Conservation (phyloP, 176 grass and related monocot species). For the Oryza officinalis region DNA sequence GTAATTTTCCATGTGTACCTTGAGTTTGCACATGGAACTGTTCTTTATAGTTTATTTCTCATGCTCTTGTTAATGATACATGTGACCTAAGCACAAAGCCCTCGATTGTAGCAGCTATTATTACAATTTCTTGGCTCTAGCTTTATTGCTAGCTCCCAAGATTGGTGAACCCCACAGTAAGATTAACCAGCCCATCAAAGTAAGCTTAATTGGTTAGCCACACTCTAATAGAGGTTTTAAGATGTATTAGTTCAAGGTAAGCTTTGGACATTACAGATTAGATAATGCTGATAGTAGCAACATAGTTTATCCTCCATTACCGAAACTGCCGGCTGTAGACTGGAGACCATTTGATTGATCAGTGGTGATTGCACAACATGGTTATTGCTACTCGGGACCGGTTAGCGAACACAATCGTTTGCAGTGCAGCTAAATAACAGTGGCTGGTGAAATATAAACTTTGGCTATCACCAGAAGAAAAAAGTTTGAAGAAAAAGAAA, state of each 20-base stretch:
- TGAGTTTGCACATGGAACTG: background rate
- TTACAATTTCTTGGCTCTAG: constrained; percentile 36
- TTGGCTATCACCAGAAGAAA: too few species aligned
- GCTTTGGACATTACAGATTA: constrained; percentile 28
- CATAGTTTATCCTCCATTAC: constrained; percentile 22
- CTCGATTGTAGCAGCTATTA: constrained; percentile 32
- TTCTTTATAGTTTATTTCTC: background rate
- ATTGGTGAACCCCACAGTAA: constrained; percentile 36
- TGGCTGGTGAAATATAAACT: too few species aligned
- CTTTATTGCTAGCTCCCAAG: constrained; percentile 14
- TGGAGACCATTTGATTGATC: constrained; percentile 5
- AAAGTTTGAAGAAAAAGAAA: too few species aligned
- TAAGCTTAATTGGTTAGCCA: constrained; percentile 13
- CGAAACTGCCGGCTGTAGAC: constrained; percentile 40
- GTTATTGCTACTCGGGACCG: background rate
- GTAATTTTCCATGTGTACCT: background rate
- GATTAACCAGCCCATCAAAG: constrained; percentile 11
- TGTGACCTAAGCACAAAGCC: background rate
- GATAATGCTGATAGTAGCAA: constrained; percentile 16
- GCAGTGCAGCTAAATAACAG: too few species aligned
- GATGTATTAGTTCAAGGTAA: constrained; percentile 24
- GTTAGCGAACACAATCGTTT: background rate
- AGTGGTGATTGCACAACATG: background rate
- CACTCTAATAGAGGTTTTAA: constrained; percentile 26
- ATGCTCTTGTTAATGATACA: background rate